Percentiles rank a stretch among this genome's conserved stretches.
Conservation (phyloP, 805 yeast species). For the Starmerella asiatica region DNA sequence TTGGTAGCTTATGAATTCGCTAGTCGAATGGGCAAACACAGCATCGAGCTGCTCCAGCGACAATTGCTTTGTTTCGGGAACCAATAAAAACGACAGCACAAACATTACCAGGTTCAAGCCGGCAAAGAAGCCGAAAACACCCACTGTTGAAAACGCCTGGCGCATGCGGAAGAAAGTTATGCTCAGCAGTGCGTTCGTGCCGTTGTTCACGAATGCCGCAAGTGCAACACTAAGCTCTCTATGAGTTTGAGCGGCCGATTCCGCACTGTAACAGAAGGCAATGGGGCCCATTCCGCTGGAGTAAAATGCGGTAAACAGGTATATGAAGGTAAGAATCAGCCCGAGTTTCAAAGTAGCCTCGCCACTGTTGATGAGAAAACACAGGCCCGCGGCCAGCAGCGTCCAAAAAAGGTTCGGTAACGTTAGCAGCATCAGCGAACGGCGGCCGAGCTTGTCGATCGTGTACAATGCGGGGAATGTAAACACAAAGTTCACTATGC, state of each 20-base stretch:
- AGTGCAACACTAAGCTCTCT: conserved; percentile 22
- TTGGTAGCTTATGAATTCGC: conserved; percentile 41
- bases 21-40: conserved; percentile 46
- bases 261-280: conserved; percentile 75
- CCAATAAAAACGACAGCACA: conserved; percentile 39
- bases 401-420: conserved; percentile 48
- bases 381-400: conserved; percentile 40
- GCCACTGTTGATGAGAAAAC: conserved; percentile 51
- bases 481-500: conserved; percentile 64
- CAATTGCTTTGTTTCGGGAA: conserved; percentile 57
- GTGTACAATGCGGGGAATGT: conserved; percentile 74
- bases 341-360: conserved; percentile 38
- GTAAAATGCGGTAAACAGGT: conserved; percentile 57
- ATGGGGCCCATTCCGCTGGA: conserved; percentile 84
- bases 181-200: conserved; percentile 46
- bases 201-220: conserved; percentile 37
- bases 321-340: conserved; percentile 58
- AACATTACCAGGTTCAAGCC: conserved; percentile 72
- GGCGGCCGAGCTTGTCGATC: conserved; percentile 65
- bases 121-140: conserved; percentile 82
- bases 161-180: conserved; percentile 68
- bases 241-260: conserved; percentile 30
- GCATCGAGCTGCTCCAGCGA: conserved; percentile 68
- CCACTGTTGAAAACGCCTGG: conserved; percentile 56
- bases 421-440: conserved; percentile 43